Percentiles rank a stretch among this genome's conserved stretches.
These are phyloP conservation scores for Fusarium buharicum DNA, from an alignment of 2,329 filamentous ascomycete species.

Conservation along the genomic window DNA sequence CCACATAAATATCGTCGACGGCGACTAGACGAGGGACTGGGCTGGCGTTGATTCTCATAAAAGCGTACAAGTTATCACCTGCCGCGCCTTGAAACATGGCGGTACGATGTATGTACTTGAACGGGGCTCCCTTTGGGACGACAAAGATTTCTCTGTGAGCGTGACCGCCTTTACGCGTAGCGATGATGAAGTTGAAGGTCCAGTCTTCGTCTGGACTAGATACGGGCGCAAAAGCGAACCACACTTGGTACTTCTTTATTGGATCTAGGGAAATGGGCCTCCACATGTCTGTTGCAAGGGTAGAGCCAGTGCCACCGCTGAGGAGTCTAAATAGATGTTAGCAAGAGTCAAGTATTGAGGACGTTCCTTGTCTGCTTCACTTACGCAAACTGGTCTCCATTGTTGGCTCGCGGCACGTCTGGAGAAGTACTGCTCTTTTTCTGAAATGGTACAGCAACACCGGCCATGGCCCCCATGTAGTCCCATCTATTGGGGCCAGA, in stretches of 20 bases:
- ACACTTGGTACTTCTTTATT: slow-evolving; percentile 8
- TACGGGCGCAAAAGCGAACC: slow-evolving; percentile 4
- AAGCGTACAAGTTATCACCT: not conserved
- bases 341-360: not conserved
- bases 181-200: not conserved
- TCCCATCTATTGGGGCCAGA: slow-evolving; percentile 3
- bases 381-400: slow-evolving; percentile 7
- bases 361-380: not conserved
- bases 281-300: slow-evolving; percentile 1
- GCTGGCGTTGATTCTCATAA: not conserved
- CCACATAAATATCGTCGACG: slow-evolving; percentile 10
- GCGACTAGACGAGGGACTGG: not conserved
- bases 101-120: slow-evolving; percentile 1
- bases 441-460: not conserved
- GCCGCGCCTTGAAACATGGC: not conserved
- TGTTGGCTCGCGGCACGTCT: slow-evolving; percentile 3
- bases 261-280: slow-evolving; percentile 3
- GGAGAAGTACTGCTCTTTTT: not conserved
- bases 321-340: slow-evolving; percentile 3
- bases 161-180: not conserved
- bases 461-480: not conserved
- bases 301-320: not conserved
- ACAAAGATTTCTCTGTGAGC: not conserved
- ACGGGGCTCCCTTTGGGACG: slow-evolving; percentile 5
- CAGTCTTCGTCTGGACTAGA: not conserved